These are phyloP conservation scores for Fusarium subglutinans DNA, from an alignment of 2,329 filamentous ascomycete genomes.

Conservation along the genomic window DNA sequence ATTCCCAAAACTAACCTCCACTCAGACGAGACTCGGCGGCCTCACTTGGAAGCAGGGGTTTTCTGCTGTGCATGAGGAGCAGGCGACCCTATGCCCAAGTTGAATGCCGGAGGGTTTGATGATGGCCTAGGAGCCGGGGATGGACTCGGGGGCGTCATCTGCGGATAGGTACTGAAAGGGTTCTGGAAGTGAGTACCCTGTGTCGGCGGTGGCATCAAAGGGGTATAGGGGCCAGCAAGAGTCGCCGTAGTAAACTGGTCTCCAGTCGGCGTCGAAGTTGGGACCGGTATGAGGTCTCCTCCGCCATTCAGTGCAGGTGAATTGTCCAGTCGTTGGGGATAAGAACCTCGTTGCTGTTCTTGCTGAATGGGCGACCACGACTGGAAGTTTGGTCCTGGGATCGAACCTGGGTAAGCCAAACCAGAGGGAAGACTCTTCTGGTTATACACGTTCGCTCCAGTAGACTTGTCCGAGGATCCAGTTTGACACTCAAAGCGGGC, in stretches of 20 bases:
- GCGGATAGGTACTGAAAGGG: neutral
- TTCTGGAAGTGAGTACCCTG: neutral
- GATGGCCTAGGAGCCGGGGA: slow-evolving; percentile 30
- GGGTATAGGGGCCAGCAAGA: neutral
- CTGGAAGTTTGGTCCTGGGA: neutral
- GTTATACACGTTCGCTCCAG: neutral
- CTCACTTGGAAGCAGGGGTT: neutral
- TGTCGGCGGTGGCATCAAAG: neutral
- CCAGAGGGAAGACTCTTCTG: neutral
- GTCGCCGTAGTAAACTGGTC: neutral
- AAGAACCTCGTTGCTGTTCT: neutral
- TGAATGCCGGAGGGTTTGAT: neutral
- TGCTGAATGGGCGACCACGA: neutral
- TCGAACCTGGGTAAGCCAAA: neutral
- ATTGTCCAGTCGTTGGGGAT: neutral
- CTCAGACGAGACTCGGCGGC: no score
- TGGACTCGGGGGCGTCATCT: slow-evolving; percentile 33
- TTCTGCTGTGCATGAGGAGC: neutral
- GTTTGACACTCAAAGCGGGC: slow-evolving; percentile 18
- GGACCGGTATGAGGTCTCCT: neutral
- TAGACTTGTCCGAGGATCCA: slow-evolving; percentile 27
- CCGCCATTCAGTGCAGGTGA: neutral
- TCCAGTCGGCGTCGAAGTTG: neutral
- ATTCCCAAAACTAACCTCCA: neutral
- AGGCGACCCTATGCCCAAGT: neutral